Conservation (phyloP, 805 yeast species). For the Candida anglica region DNA sequence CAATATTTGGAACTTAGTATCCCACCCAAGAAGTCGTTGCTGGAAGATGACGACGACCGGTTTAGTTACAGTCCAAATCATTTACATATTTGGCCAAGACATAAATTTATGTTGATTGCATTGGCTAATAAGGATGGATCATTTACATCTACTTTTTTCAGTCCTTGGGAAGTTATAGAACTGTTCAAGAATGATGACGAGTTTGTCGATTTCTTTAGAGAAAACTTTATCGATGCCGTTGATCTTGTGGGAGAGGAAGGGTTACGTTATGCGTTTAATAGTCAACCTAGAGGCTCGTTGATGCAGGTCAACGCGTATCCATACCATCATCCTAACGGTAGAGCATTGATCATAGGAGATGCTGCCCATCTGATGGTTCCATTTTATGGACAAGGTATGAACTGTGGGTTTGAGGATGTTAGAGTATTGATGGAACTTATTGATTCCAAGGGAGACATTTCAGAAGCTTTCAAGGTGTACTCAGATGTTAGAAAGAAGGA, state of each 20-base stretch:
- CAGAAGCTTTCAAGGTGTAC: slow-evolving; percentile 52
- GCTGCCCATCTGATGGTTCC: slow-evolving; percentile 98
- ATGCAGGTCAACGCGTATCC: slow-evolving; percentile 69
- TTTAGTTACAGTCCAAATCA: slow-evolving; percentile 68
- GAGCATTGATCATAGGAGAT: slow-evolving; percentile 75
- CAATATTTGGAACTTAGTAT: slow-evolving; percentile 78
- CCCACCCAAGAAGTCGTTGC: slow-evolving; percentile 50
- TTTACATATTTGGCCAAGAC: slow-evolving; percentile 91
- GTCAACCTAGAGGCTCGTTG: slow-evolving; percentile 73
- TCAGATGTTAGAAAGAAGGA: slow-evolving; percentile 58
- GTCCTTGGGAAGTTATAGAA: slow-evolving; percentile 69
- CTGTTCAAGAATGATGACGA: slow-evolving; percentile 40
- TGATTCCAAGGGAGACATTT: slow-evolving; percentile 32
- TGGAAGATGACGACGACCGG: slow-evolving; percentile 17
- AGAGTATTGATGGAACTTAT: slow-evolving; percentile 54
- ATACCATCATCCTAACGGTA: slow-evolving; percentile 58
- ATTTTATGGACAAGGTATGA: slow-evolving; percentile 97
- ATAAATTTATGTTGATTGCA: slow-evolving; percentile 84
- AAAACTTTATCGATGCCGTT: slow-evolving; percentile 72
- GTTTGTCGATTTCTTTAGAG: slow-evolving; percentile 50
- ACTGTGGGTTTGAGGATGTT: slow-evolving; percentile 93
- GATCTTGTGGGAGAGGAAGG: slow-evolving; percentile 58
- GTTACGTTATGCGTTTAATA: slow-evolving; percentile 46
- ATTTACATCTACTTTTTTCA: slow-evolving; percentile 86
- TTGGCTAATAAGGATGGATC: slow-evolving; percentile 82